Evolutionary conservation across 208 protist genomes (phyloP).

Genomic region (Trypanosoma scelopori): DNA sequence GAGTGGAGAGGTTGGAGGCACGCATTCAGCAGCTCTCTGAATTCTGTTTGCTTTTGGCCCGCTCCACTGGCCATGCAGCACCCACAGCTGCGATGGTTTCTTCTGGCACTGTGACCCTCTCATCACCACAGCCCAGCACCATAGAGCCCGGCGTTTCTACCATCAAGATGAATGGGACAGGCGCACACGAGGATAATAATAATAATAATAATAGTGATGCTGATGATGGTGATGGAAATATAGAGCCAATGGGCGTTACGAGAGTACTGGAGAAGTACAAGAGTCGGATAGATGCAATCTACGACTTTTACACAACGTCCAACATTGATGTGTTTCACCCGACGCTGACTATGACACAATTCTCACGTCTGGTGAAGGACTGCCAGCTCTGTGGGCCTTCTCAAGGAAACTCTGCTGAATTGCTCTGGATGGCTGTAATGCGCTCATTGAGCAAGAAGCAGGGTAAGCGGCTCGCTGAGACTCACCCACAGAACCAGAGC

Average conservation of each 20-base stretch:
- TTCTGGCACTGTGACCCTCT: background rate
- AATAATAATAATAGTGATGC: constrained; percentile 11
- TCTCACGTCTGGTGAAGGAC: constrained; percentile 55
- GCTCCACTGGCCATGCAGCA: constrained; percentile 10
- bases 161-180: background rate
- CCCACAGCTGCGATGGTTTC: background rate
- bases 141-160: background rate
- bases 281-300: constrained; percentile 37
- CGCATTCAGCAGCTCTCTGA: constrained; percentile 37
- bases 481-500: constrained; percentile 7
- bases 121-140: background rate
- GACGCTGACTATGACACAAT: constrained; percentile 46
- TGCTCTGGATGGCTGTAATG: constrained; percentile 68
- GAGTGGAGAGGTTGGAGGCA: constrained; percentile 28
- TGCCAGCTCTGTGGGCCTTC: constrained; percentile 29
- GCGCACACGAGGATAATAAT: constrained; percentile 11
- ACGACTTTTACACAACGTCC: constrained; percentile 52
- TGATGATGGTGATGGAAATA: constrained; percentile 21
- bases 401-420: constrained; percentile 39
- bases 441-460: constrained; percentile 30
- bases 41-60: constrained; percentile 34
- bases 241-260: constrained; percentile 10
- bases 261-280: constrained; percentile 31
- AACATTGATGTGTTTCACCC: constrained; percentile 38
- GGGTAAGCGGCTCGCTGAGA: constrained; percentile 5